Percentiles rank a stretch among this genome's conserved stretches.
Evolutionary conservation across 257 asterid species (phyloP).

Genomic region (Ilex asprella): DNA sequence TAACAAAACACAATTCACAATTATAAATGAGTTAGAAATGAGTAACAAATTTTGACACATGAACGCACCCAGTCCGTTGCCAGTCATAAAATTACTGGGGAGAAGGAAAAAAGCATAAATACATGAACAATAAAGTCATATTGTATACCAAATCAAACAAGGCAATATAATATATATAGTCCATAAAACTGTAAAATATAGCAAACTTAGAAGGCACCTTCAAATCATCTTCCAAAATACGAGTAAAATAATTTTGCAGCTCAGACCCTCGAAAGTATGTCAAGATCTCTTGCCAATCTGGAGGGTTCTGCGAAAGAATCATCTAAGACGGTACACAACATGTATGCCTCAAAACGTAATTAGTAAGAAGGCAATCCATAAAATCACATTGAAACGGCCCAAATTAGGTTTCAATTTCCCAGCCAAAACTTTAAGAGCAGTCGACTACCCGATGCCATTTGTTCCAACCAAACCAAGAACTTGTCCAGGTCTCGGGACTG

Average conservation of each 20-base stretch:
- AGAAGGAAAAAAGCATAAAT: too few species aligned
- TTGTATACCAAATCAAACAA: not conserved
- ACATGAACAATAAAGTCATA: too few species aligned
- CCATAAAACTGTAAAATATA: not conserved
- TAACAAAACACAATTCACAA: too few species aligned
- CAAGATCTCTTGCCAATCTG: constrained; percentile 99
- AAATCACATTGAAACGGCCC: constrained; percentile 76
- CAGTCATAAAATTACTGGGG: too few species aligned
- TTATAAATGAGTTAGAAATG: too few species aligned
- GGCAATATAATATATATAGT: not conserved
- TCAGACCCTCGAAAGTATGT: constrained; percentile 98
- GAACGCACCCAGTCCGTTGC: too few species aligned
- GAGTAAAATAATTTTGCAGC: constrained; percentile 92
- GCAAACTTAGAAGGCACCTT: constrained; percentile 43
- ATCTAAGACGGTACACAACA: constrained; percentile 18
- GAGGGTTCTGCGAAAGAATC: constrained; percentile 72
- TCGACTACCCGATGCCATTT: constrained; percentile 24
- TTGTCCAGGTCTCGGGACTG: constrained; percentile 98
- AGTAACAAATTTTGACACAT: too few species aligned
- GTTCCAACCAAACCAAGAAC: constrained; percentile 86
- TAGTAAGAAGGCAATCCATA: constrained; percentile 1
- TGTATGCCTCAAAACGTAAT: not conserved
- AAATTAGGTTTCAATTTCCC: constrained; percentile 30
- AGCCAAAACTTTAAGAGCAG: constrained; percentile 25
- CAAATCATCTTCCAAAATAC: constrained; percentile 91